Evolutionary conservation across 2,329 filamentous ascomycete genomes (phyloP).

Genomic region (Rhynchosporium graminicola): DNA sequence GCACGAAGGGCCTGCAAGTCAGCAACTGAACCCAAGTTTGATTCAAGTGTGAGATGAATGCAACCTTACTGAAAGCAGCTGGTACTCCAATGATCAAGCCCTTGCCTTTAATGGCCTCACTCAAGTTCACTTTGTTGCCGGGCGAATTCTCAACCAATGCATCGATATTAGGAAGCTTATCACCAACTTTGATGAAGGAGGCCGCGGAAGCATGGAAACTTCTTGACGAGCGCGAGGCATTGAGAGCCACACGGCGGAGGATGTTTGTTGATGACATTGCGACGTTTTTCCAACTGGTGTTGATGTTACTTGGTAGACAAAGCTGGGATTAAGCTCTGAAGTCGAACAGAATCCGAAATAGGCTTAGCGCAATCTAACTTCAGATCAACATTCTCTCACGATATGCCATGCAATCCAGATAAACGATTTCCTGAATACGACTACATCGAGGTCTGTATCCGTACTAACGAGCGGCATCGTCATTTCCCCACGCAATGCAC

Average conservation of each 20-base stretch:
- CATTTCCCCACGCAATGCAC: no score
- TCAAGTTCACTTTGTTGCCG: conserved; percentile 86
- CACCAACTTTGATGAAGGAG: conserved; percentile 72
- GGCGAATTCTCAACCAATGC: conserved; percentile 83
- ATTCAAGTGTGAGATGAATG: neutral
- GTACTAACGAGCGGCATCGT: neutral
- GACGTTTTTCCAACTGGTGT: neutral
- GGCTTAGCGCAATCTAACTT: conserved; percentile 9
- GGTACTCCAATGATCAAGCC: conserved; percentile 85
- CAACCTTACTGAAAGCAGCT: conserved; percentile 66
- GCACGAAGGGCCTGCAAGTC: conserved; percentile 56
- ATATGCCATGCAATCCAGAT: neutral
- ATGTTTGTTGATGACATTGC: conserved; percentile 34
- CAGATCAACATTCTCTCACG: neutral
- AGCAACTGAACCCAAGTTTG: neutral
- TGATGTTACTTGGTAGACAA: conserved; percentile 7
- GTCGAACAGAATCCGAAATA: neutral
- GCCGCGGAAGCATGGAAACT: conserved; percentile 65
- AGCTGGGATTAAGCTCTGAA: conserved; percentile 8
- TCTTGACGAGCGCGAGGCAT: conserved; percentile 24
- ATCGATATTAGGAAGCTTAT: conserved; percentile 74
- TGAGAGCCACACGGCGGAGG: conserved; percentile 31
- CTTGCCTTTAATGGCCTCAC: conserved; percentile 70
- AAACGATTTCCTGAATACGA: neutral
- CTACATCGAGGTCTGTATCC: neutral